Evolutionary conservation across 2,329 filamentous ascomycete species (phyloP).

Genomic region (Exophiala sideris): DNA sequence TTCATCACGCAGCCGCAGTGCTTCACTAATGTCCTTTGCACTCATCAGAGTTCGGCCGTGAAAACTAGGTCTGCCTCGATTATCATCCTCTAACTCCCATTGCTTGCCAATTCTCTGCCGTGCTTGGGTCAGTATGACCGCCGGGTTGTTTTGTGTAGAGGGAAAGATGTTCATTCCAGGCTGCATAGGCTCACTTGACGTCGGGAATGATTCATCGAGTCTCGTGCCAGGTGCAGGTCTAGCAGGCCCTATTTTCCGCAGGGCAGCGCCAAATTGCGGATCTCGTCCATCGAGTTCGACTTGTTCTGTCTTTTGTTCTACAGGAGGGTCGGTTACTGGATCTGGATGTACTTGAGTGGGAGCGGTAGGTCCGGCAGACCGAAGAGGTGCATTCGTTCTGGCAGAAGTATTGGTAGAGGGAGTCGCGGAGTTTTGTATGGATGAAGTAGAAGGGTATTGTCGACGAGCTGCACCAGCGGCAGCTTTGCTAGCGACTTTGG

Average conservation of each 20-base stretch:
- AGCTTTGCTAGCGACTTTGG: slow-evolving; percentile 26
- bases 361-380: slow-evolving; percentile 9
- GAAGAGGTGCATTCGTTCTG: background rate
- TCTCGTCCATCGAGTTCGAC: slow-evolving; percentile 61
- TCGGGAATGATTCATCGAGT: slow-evolving; percentile 27
- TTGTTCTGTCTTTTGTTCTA: slow-evolving; percentile 11
- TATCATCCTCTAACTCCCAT: slow-evolving; percentile 54
- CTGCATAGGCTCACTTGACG: slow-evolving; percentile 30
- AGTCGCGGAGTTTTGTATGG: slow-evolving; percentile 20
- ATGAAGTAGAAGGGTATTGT: slow-evolving; percentile 27
- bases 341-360: slow-evolving; percentile 24
- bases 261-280: slow-evolving; percentile 72
- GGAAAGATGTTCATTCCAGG: slow-evolving; percentile 37
- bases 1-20: slow-evolving; percentile 47
- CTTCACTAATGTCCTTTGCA: slow-evolving; percentile 49
- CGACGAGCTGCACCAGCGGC: slow-evolving; percentile 23
- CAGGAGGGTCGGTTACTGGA: slow-evolving; percentile 15
- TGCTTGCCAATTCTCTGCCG: slow-evolving; percentile 49
- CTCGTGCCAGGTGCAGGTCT: slow-evolving; percentile 44
- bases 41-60: slow-evolving; percentile 47
- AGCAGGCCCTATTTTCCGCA: slow-evolving; percentile 61
- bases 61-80: slow-evolving; percentile 42
- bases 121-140: slow-evolving; percentile 52
- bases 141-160: slow-evolving; percentile 48
- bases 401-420: slow-evolving; percentile 13